Conservation (phyloP, 2,329 filamentous ascomycete species). For the Pseudocercospora musae region DNA sequence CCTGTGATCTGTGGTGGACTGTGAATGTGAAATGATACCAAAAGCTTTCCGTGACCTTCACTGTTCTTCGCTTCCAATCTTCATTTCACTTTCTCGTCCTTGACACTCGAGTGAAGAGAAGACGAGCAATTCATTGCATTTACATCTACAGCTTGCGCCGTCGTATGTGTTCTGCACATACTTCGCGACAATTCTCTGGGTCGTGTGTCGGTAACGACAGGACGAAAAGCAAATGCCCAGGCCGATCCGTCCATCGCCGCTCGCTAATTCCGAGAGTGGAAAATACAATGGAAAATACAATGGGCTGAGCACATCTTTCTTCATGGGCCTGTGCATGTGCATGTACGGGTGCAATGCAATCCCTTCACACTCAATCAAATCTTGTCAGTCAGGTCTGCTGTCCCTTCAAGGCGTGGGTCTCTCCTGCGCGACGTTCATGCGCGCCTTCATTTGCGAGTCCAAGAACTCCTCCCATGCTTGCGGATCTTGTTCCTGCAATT, state of each 20-base stretch:
- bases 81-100: background rate
- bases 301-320: background rate
- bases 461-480: constrained; percentile 36
- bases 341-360: background rate
- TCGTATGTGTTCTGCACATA: constrained; percentile 1
- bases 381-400: background rate
- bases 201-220: background rate
- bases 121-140: background rate
- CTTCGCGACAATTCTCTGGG: background rate
- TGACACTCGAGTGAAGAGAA: background rate
- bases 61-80: background rate
- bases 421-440: constrained; percentile 30
- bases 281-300: background rate
- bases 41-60: constrained; percentile 10
- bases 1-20: constrained; percentile 3
- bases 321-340: background rate
- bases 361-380: background rate
- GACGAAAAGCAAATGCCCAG: background rate
- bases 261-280: background rate
- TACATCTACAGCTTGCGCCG: constrained; percentile 1
- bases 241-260: background rate
- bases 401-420: background rate
- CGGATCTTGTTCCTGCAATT: constrained; percentile 49
- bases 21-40: constrained; percentile 12
- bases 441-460: constrained; percentile 37